Conservation (phyloP, 306 rosid species). For the Castanea sativa region DNA sequence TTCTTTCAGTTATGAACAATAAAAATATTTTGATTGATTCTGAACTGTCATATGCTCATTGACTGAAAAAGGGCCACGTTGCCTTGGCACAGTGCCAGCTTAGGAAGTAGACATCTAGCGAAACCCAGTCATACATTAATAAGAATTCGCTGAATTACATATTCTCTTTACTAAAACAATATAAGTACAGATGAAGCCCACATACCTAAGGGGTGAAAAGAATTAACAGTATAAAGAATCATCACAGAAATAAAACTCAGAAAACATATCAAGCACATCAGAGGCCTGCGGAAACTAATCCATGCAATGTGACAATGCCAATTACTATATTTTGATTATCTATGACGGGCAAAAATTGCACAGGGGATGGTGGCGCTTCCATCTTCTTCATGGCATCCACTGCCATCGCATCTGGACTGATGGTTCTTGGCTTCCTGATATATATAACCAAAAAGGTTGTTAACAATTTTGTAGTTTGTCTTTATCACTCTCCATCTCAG, state of each 20-base stretch:
- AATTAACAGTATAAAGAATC: not conserved
- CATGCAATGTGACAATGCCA: constrained; percentile 96
- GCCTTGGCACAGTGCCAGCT: not conserved
- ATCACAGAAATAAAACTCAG: not conserved
- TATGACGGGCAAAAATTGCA: constrained; percentile 90
- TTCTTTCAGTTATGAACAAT: not conserved
- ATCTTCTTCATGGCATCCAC: constrained; percentile 96
- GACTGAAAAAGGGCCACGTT: not conserved
- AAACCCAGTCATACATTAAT: no score
- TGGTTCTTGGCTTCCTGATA: constrained; percentile 73
- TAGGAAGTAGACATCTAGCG: not conserved
- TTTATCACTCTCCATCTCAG: not conserved
- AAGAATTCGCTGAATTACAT: not conserved
- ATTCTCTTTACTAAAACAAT: not conserved
- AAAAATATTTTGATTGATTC: not conserved
- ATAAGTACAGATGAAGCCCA: not conserved
- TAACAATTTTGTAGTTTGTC: constrained; percentile 4
- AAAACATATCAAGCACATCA: constrained; percentile 23
- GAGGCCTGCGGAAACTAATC: constrained; percentile 90
- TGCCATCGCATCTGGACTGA: constrained; percentile 82
- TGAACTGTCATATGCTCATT: not conserved
- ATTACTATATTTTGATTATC: constrained; percentile 55
- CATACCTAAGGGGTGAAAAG: not conserved
- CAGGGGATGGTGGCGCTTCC: constrained; percentile 98
- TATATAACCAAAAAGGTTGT: not conserved